Evolutionary conservation across 2,329 filamentous ascomycete species (phyloP), one percentile per base, ranked within the genome.

Genomic region (Fusarium bactridioides): DNA sequence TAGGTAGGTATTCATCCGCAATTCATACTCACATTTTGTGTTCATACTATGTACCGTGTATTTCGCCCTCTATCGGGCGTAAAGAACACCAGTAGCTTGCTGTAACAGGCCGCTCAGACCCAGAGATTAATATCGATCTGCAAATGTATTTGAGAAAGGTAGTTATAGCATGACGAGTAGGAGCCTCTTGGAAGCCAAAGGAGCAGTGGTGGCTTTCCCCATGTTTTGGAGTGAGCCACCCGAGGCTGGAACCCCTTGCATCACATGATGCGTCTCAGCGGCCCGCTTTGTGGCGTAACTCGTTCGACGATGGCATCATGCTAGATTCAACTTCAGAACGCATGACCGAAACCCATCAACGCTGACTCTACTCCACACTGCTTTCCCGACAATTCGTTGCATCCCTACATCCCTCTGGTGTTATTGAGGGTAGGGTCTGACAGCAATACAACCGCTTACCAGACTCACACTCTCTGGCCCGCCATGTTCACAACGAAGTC

Each of bases 401-500:
- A 44, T 43, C 12, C 5, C n/a, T 23, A 27, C 25, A 25, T 43
- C 38, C 41, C 25, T 43, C 56, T 27, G 44, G 18, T 18, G 33
- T 38, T 19, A 43, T 35, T 15, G 35, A 56, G 51, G 63, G 64
- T 50, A 60, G 57, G 66, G 68, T 58, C 57, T 70, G 58, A 63
- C 62, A 37, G 61, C 31, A 55, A 71, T 64, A 63, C 63, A n/a
- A 55, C 51, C 60, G 44, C 40, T 47, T 41, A 76, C 69, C 82
- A 81, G n/a, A 40, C 74, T 84, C 72, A 84, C 82, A 55, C 37
- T 60, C 45, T 41, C 50, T 57, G 54, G 45, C 41, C 64, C 69
- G 66, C 57, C 64, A 83, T 84, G 82, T 80, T 81, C 67, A 78
- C 80, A 48, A 83, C 83, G 56, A 83, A 80, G 65, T 80, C 80